Conservation (phyloP, 1,139 yeast genomes). For the Magnusiomyces fungicola region DNA sequence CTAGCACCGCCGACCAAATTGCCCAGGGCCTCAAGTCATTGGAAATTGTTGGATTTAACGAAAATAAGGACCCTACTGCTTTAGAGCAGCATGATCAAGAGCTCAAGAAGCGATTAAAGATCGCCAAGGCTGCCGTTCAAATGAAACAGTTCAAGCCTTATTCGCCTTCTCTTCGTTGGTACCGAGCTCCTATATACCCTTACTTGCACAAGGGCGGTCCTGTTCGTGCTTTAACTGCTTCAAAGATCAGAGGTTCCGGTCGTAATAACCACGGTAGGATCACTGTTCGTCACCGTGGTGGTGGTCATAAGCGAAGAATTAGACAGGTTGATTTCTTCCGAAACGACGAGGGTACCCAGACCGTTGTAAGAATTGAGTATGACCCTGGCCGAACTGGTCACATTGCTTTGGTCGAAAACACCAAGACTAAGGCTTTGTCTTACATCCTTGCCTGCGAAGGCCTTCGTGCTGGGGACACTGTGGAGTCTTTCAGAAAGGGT, state of each 20-base stretch:
- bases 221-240: conserved; percentile 61
- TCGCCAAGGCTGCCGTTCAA: conserved; percentile 60
- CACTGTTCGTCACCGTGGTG: conserved; percentile 93
- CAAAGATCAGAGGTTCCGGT: conserved; percentile 73
- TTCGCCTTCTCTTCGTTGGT: conserved; percentile 88
- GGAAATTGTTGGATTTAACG: conserved; percentile 26
- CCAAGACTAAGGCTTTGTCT: conserved; percentile 53
- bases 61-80: conserved; percentile 41
- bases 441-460: conserved; percentile 92
- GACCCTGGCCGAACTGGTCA: conserved; percentile 96
- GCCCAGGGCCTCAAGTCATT: conserved; percentile 19
- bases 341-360: conserved; percentile 58
- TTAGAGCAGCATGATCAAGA: conserved; percentile 73
- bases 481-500: conserved; percentile 83
- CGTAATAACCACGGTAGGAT: conserved; percentile 85
- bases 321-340: conserved; percentile 77
- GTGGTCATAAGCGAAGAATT: conserved; percentile 87
- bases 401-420: conserved; percentile 73
- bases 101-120: conserved; percentile 63
- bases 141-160: conserved; percentile 73
- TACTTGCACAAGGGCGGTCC: conserved; percentile 86
- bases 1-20: conserved; percentile 9
- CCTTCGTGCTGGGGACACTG: conserved; percentile 81
- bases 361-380: conserved; percentile 83
- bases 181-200: conserved; percentile 77